Conservation (phyloP, 495 filamentous ascomycete genomes). For the Glarea lozoyensis region DNA sequence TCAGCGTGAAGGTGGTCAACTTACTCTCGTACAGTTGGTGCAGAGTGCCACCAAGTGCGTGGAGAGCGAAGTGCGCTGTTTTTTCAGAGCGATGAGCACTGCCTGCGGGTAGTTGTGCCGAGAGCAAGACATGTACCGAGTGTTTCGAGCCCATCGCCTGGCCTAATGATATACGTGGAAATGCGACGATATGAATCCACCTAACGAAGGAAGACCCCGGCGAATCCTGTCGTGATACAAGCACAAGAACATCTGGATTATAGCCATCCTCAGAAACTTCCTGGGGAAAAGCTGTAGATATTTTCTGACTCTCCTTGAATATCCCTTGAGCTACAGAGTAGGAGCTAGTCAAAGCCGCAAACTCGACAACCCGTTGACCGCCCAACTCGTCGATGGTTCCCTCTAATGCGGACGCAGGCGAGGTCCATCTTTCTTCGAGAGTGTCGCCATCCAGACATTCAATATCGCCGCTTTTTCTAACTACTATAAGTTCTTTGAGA, state of each 20-base stretch:
- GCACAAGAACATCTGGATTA: conserved; percentile 37
- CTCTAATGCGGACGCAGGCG: conserved; percentile 11
- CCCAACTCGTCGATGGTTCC: conserved; percentile 9
- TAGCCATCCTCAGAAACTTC: conserved; percentile 34
- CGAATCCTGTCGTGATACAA: conserved; percentile 33
- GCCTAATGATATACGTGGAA: conserved; percentile 21
- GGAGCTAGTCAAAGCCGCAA: conserved; percentile 26
- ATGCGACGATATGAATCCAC: conserved; percentile 37
- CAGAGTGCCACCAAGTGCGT: conserved; percentile 45
- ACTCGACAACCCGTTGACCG: conserved; percentile 26
- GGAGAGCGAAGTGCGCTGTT: conserved; percentile 36
- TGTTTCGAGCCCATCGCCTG: conserved; percentile 2
- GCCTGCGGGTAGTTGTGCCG: conserved; percentile 4
- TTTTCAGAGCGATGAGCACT: background rate
- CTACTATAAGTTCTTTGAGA: conserved; percentile 22
- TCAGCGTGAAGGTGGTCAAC: conserved; percentile 42
- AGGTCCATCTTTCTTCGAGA: conserved; percentile 32
- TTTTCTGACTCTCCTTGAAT: conserved; percentile 34
- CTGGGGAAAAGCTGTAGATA: conserved; percentile 19
- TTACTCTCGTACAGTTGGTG: conserved; percentile 36
- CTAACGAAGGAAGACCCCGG: conserved; percentile 14
- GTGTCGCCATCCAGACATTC: conserved; percentile 33
- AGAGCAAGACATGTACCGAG: conserved; percentile 16
- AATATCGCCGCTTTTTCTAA: conserved; percentile 33
- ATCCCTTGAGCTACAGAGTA: conserved; percentile 34